A percentile compares a stretch with the other conserved stretches of the same genome.
These are phyloP conservation scores for Pseudonitzschia pungens DNA, from an alignment of 108 stramenopile species.

Conservation along the genomic window DNA sequence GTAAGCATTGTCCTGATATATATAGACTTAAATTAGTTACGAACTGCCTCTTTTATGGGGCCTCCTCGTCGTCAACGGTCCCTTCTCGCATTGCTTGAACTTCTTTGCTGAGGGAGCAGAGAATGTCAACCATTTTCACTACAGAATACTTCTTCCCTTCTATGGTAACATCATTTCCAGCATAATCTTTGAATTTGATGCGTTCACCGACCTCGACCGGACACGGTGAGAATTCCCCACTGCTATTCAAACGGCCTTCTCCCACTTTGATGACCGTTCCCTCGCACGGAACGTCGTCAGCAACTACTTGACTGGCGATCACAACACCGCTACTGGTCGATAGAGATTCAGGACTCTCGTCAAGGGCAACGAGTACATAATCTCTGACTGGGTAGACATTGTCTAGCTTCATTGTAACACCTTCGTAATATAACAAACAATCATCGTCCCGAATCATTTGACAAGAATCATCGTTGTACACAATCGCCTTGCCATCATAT, in stretches of 20 bases:
- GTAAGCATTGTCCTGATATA: too few species aligned
- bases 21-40: too few species aligned
- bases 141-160: slow-evolving; percentile 85
- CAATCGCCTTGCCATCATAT: slow-evolving; percentile 85
- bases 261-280: slow-evolving; percentile 93
- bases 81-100: slow-evolving; percentile 4
- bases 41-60: not conserved
- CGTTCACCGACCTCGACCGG: slow-evolving; percentile 82
- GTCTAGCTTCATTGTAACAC: slow-evolving; percentile 82
- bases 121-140: slow-evolving; percentile 90
- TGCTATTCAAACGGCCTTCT: slow-evolving; percentile 86
- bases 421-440: slow-evolving; percentile 82
- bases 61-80: slow-evolving; percentile 4
- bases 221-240: slow-evolving; percentile 67
- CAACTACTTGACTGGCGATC: slow-evolving; percentile 75
- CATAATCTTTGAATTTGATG: slow-evolving; percentile 95
- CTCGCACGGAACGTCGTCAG: slow-evolving; percentile 71
- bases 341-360: slow-evolving; percentile 52
- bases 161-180: slow-evolving; percentile 91
- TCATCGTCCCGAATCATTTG: slow-evolving; percentile 95
- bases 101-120: slow-evolving; percentile 43
- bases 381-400: slow-evolving; percentile 84
- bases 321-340: slow-evolving; percentile 85
- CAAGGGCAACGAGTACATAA: slow-evolving; percentile 84
- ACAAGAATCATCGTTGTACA: slow-evolving; percentile 90